Percentiles rank a stretch among this genome's conserved stretches.
Conservation (phyloP, 139 green algal species). For the Asterochloris erici region DNA sequence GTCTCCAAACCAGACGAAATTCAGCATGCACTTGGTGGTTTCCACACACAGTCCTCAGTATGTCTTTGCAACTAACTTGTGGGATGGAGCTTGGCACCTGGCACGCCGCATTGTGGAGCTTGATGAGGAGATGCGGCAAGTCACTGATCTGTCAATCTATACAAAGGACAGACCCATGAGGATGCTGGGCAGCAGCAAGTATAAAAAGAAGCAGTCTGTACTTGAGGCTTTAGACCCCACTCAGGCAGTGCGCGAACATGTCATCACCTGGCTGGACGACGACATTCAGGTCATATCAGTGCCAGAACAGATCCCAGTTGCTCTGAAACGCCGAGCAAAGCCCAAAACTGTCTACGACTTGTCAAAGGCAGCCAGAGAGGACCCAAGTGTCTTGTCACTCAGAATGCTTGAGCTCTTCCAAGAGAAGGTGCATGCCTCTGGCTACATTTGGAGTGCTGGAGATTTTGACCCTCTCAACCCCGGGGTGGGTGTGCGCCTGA, state of each 20-base stretch:
- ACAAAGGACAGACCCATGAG: constrained; percentile 20
- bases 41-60: constrained; percentile 14
- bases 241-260: neutral
- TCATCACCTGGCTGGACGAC: constrained; percentile 9
- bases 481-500: no score
- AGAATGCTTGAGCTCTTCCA: constrained; percentile 15
- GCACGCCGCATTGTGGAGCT: constrained; percentile 19
- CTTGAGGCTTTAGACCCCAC: neutral
- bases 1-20: constrained; percentile 9
- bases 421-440: neutral
- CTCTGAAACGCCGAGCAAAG: neutral
- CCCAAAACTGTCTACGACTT: constrained; percentile 6
- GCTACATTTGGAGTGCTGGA: neutral
- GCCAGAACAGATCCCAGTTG: neutral
- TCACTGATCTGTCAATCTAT: constrained; percentile 21
- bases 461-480: neutral
- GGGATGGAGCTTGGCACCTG: constrained; percentile 25
- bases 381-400: neutral
- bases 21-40: constrained; percentile 26
- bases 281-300: neutral
- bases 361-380: neutral
- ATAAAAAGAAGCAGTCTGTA: constrained; percentile 13
- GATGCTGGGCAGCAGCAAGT: constrained; percentile 18
- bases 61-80: constrained; percentile 22
- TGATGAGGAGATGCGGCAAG: constrained; percentile 12